Evolutionary conservation across 2,329 filamentous ascomycete species (phyloP), one percentile per base, ranked within the genome.

Genomic region (Trichoderma atroviride): DNA sequence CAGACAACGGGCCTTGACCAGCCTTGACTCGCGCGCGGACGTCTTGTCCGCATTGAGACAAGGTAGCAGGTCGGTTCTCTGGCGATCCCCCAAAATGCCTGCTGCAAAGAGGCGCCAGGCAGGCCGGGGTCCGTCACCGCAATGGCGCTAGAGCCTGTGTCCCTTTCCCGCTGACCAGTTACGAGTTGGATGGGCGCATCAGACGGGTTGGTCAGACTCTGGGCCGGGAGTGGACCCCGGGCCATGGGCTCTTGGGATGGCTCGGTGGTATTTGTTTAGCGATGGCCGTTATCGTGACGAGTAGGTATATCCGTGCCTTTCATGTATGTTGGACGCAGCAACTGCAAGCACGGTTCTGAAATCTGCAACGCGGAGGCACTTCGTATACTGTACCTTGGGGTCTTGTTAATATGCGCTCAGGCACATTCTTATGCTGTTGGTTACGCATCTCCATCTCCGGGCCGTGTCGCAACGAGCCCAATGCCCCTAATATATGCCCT

Each of bases 21-120:
- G 37, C n/a, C 65, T 61, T 68, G 65, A 68, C 65, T 68, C 65
- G 65, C 65, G 58, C 58, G 24, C 65, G 65, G 65, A 68, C 57
- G 35, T 60, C 65, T 60, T 68, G 65, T 60, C 65, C 65, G 40
- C 24, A 68, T 68, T 53, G 47, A 68, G 65, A 53, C 43, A 61
- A 31, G 58, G 58, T 31, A 53, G n/a, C 27, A 24, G 43, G 43
- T 68, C 27, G 47, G 35, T 61, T 60, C 65, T 61, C 50, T 68
- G 65, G 53, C 65, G 65, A 68, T 68, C 65, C 56, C 35, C 65
- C 43, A 53, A 19, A 33, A 35, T 35, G 47, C 43, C 40, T 56
- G 64, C 37, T 68, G 56, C 47, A 27, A 19, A 31, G 35, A 59
- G 35, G 55, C 29, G 22, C 63, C 33, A 35, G 33, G 33, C 33